Evolutionary conservation across 257 asterid genomes (phyloP).

Genomic region (Solanum piurae): DNA sequence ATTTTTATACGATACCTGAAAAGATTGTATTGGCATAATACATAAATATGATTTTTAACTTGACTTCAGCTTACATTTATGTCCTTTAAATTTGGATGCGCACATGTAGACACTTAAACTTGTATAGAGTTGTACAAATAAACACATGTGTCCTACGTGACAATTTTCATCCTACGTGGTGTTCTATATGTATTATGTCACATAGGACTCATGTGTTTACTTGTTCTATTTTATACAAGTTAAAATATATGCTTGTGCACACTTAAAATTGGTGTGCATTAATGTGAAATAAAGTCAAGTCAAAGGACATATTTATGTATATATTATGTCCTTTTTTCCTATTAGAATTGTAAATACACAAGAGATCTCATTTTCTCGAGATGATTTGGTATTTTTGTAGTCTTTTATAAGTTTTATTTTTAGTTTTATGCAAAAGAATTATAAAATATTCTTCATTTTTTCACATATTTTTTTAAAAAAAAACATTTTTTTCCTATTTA

Average conservation of each 20-base stretch:
- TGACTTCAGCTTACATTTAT: not conserved
- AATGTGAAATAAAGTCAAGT: not conserved
- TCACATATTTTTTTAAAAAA: too few species aligned
- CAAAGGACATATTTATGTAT: too few species aligned
- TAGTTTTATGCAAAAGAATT: not conserved
- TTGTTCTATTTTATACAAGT: not conserved
- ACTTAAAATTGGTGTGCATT: not conserved
- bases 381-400: not conserved
- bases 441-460: not conserved
- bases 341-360: not conserved
- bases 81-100: not conserved
- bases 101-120: not conserved
- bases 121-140: not conserved
- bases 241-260: not conserved
- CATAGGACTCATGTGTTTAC: not conserved
- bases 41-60: too few species aligned
- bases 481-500: too few species aligned
- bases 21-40: too few species aligned
- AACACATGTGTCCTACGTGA: rapidly evolving
- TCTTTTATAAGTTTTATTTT: not conserved
- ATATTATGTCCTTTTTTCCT: too few species aligned
- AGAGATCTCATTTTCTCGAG: not conserved
- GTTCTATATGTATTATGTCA: too few species aligned
- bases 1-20: too few species aligned
- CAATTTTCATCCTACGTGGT: too few species aligned